A percentile compares a stretch with the other conserved stretches of the same genome.
Conservation (phyloP, 176 grass and related monocot genomes). For the Hyparrhenia diplandra region DNA sequence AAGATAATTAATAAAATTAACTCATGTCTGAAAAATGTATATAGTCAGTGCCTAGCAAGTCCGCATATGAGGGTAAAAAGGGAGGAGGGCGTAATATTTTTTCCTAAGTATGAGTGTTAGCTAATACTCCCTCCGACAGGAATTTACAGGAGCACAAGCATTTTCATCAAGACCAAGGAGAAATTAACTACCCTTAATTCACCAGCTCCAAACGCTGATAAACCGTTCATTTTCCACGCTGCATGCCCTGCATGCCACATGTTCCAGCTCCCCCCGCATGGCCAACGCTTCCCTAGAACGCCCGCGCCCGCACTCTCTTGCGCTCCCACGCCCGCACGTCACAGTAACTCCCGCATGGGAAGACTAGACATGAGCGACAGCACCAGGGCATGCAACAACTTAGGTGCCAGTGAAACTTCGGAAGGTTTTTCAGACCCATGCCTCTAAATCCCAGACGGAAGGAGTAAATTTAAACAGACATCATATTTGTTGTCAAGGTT, state of each 20-base stretch:
- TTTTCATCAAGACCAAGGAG: not conserved
- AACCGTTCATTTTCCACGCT: not conserved
- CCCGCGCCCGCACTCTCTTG: not conserved
- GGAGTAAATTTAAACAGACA: not conserved
- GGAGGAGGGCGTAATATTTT: not conserved
- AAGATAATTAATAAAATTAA: not conserved
- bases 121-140: not conserved
- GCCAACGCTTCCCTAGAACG: not conserved
- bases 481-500: too few species aligned
- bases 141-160: not conserved
- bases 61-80: not conserved
- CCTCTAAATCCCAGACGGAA: not conserved
- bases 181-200: not conserved
- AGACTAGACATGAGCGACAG: not conserved
- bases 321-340: not conserved
- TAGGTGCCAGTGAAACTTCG: not conserved
- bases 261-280: not conserved
- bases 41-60: not conserved
- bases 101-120: not conserved
- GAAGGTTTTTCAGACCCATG: not conserved
- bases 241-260: not conserved
- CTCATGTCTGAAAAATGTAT: not conserved
- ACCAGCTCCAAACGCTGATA: not conserved
- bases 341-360: not conserved
- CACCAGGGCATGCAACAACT: not conserved